Evolutionary conservation across 1,139 yeast genomes (phyloP).

Genomic region (Ogataea hybrid): DNA sequence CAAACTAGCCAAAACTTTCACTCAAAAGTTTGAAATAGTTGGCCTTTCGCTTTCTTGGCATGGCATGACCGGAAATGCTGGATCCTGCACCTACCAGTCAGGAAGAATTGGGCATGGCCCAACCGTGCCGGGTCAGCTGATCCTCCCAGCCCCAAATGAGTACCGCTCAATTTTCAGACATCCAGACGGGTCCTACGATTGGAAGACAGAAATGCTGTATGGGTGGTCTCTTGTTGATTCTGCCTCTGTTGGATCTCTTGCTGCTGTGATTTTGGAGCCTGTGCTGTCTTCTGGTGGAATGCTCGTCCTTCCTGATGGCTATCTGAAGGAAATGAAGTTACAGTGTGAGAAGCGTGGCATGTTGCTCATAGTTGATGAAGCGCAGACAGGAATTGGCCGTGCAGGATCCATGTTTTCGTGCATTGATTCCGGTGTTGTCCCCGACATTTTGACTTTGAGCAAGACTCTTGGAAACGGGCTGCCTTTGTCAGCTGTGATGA

Average conservation of each 20-base stretch:
- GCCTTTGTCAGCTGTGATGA: conserved; percentile 33
- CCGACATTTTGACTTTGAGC: conserved; percentile 33
- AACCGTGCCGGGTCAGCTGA: conserved; percentile 27
- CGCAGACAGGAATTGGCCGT: conserved; percentile 37
- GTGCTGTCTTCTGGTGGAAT: conserved; percentile 28
- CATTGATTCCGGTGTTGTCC: conserved; percentile 31
- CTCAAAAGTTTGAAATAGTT: conserved; percentile 30
- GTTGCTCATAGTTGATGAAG: conserved; percentile 33
- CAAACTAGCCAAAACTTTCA: conserved; percentile 26
- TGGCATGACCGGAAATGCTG: conserved; percentile 31
- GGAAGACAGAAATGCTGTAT: conserved; percentile 31
- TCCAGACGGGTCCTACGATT: conserved; percentile 29
- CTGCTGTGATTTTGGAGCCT: conserved; percentile 25
- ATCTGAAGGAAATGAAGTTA: conserved; percentile 22
- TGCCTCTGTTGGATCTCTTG: no score
- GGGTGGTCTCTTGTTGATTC: no score
- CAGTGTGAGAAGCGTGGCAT: conserved; percentile 29
- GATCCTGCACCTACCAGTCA: conserved; percentile 26
- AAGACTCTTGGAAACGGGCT: conserved; percentile 35
- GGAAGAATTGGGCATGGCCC: conserved; percentile 31
- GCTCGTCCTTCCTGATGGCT: conserved; percentile 25
- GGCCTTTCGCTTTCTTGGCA: conserved; percentile 31
- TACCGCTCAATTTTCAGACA: conserved; percentile 29
- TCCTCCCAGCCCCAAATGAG: conserved; percentile 29
- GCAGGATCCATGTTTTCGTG: conserved; percentile 35